Evolutionary conservation across 257 asterid species (phyloP).

Genomic region (Solanum infundibuliforme): DNA sequence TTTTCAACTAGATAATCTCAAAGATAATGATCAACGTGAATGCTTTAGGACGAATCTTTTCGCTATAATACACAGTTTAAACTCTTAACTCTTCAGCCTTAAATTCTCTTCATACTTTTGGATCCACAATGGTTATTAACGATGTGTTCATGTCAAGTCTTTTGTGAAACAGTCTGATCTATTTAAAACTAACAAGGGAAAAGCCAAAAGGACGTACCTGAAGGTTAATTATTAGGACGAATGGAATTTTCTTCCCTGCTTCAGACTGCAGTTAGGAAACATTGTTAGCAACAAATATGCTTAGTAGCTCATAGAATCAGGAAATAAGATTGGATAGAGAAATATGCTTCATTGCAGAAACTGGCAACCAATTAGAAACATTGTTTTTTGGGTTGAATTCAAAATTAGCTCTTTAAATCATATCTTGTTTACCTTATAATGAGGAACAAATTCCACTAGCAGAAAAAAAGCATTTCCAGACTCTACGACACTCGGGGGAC

Average conservation of each 20-base stretch:
- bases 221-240: slow-evolving; percentile 73
- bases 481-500: background rate
- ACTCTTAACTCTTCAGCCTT: background rate
- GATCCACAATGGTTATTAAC: background rate
- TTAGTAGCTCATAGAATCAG: background rate
- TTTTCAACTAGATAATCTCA: background rate
- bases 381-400: background rate
- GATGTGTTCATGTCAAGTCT: background rate
- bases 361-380: background rate
- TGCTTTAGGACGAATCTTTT: background rate
- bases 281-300: slow-evolving; percentile 5
- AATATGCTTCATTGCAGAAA: background rate
- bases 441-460: background rate
- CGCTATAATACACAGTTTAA: background rate
- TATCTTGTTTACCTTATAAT: background rate
- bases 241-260: slow-evolving; percentile 74
- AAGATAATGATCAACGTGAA: background rate
- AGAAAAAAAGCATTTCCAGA: background rate
- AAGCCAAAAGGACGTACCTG: slow-evolving; percentile 37
- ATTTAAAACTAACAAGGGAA: background rate
- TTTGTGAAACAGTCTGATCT: background rate
- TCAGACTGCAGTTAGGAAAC: slow-evolving; percentile 54
- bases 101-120: background rate
- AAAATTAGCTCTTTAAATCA: background rate
- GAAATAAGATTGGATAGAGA: background rate